Percentiles rank a stretch among this genome's conserved stretches.
Conservation (phyloP, 345 rosid genomes). For the Acer yangbiense region DNA sequence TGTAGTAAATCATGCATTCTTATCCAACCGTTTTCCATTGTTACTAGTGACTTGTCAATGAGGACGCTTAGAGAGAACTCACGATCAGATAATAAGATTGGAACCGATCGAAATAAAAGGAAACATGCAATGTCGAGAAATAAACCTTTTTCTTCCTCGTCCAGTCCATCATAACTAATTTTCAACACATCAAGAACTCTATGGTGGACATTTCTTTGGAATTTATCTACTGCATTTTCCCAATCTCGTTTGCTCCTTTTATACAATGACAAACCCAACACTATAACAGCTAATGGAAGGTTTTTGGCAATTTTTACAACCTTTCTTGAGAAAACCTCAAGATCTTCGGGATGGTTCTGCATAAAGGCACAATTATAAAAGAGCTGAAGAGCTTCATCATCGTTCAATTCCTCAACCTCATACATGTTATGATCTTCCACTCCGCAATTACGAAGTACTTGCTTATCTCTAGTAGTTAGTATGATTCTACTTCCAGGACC, state of each 20-base stretch:
- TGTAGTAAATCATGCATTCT: too few species aligned
- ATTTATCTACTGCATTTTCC: slow-evolving; percentile 6
- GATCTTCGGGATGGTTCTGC: background rate
- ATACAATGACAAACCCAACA: slow-evolving; percentile 10
- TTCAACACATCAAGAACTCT: slow-evolving; percentile 20
- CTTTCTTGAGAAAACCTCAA: background rate
- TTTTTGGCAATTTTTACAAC: background rate
- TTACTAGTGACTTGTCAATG: too few species aligned
- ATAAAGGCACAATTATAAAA: slow-evolving; percentile 11
- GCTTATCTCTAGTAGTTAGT: too few species aligned
- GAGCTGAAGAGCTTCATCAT: background rate
- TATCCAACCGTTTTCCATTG: too few species aligned
- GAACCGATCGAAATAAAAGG: background rate
- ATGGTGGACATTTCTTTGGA: background rate
- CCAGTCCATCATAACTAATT: slow-evolving; percentile 37
- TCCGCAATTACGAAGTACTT: too few species aligned
- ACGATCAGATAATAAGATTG: too few species aligned
- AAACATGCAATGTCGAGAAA: slow-evolving; percentile 39
- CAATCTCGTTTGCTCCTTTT: background rate
- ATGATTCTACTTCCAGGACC: too few species aligned
- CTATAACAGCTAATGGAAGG: slow-evolving; percentile 12
- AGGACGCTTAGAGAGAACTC: too few species aligned
- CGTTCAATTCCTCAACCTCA: too few species aligned
- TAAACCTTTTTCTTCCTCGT: slow-evolving; percentile 24
- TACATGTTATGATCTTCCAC: too few species aligned